phyloP scores from a whole-genome alignment of 768 basidiomycete genomes.

The Steccherinum ochraceum region DNA sequence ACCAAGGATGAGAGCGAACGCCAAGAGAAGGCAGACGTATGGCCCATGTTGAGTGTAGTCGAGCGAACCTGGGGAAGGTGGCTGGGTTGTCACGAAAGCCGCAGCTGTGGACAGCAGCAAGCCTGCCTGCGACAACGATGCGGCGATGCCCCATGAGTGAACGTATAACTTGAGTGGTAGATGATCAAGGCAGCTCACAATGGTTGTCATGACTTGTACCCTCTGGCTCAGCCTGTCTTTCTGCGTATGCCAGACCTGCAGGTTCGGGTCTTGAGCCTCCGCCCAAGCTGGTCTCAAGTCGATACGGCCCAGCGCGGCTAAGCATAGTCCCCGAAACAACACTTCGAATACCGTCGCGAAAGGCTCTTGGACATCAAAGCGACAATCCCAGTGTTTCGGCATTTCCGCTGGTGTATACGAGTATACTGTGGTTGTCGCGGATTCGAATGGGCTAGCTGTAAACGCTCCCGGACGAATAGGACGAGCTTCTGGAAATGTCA shows the following conservation, averaged over 20 bases:
- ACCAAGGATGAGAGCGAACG: constrained; percentile 6
- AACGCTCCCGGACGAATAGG: too few species aligned
- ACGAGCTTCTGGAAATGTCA: too few species aligned
- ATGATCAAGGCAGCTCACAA: too few species aligned
- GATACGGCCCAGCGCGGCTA: background rate
- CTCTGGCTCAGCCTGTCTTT: background rate
- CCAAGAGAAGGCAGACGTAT: constrained; percentile 5
- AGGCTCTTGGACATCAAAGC: background rate
- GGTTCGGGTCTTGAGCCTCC: background rate
- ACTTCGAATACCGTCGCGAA: background rate
- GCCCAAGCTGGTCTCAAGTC: background rate
- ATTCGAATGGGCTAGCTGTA: too few species aligned
- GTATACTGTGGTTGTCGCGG: too few species aligned
- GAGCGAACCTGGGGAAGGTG: background rate
- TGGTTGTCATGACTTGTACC: background rate
- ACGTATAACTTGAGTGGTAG: background rate
- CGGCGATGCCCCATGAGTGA: background rate
- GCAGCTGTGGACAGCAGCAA: constrained; percentile 3
- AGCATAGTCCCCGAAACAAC: background rate
- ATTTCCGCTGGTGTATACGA: background rate
- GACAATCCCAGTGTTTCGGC: background rate
- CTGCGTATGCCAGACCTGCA: background rate
- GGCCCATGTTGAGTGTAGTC: constrained; percentile 4
- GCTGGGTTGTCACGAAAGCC: constrained; percentile 7
- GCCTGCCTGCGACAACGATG: constrained; percentile 1